Conservation (phyloP, 2,329 filamentous ascomycete species). For the Stromatinia cepivora region DNA sequence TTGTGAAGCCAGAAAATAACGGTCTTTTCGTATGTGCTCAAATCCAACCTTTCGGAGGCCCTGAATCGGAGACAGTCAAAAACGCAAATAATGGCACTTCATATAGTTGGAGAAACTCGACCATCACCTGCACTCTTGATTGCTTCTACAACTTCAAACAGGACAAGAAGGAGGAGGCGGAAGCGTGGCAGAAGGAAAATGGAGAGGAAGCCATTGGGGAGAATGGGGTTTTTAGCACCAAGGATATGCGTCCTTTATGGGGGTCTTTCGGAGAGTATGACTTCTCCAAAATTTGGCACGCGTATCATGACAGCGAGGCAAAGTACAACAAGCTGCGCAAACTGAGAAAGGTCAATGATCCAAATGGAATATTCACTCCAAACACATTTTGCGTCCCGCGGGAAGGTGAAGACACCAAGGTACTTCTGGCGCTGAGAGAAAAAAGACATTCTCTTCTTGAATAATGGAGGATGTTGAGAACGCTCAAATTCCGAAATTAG, state of each 20-base stretch:
- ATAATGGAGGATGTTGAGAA: too few species aligned
- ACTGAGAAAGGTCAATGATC: constrained; percentile 38
- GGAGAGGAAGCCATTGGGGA: constrained; percentile 39
- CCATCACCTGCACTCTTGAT: constrained; percentile 45
- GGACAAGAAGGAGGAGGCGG: constrained; percentile 39
- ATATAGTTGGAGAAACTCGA: constrained; percentile 51
- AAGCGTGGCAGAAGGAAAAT: constrained; percentile 40
- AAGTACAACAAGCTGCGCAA: constrained; percentile 44
- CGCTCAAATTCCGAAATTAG: too few species aligned
- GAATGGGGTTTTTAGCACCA: constrained; percentile 44
- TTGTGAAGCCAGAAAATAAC: constrained; percentile 43
- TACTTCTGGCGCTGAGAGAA: too few species aligned
- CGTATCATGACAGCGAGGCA: constrained; percentile 43
- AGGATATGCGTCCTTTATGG: constrained; percentile 46
- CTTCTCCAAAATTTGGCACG: constrained; percentile 43
- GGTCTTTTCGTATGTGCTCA: constrained; percentile 49
- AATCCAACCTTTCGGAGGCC: constrained; percentile 49
- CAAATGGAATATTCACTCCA: constrained; percentile 40
- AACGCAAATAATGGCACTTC: constrained; percentile 50
- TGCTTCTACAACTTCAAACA: constrained; percentile 46
- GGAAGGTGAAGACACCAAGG: not conserved
- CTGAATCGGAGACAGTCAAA: constrained; percentile 45
- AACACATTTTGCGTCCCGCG: constrained; percentile 32
- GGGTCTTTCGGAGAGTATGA: constrained; percentile 46
- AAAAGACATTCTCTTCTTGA: too few species aligned